Base-by-base conservation (phyloP, 192 early-diverging fungal species). In the Coemansia sp. region DNA sequence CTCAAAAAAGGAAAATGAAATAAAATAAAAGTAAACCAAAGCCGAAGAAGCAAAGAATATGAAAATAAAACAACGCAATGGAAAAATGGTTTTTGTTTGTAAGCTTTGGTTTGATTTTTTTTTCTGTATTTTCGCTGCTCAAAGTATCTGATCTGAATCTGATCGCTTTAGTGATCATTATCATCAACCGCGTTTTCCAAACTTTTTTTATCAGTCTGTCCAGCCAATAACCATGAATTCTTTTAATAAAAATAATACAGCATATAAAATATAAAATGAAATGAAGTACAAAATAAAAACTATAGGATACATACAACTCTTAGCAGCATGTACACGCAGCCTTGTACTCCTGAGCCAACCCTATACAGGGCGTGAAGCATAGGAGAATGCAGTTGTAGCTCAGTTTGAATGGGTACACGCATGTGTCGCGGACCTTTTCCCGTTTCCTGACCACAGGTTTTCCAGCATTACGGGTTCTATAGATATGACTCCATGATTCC, bases 331-430 rank as follows among this genome's bases (percentile, higher is more conserved):
- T 48, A n/a, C 39, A 63, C 23, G 44, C 44, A 13, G 49, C 16
- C 47, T 67, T 49, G 32, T 65, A 73, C 26, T 78, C 68, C 45
- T 54, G 58, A 3, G 59, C 67, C 15, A 69, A 44, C 23, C 64
- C 61, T 39, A 77, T 63, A 38, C 81, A 83, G 2, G 79, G 79
- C 0, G 59, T 64, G 13, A 67, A 48, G 64, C 74, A 81, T 71
- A 73, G 70, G 15, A 81, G 57, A n/a, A 81, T 41, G 63, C 79
- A 81, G 61, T 81, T 81, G 59, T 73, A 81, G 6, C 74, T 45
- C 2, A 73, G 56, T 32, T 50, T 67, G 65, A 81, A 76, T 5
- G 79, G 79, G 18, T 67, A 81, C 9, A 52, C 65, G 5, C 69
- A 58, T 6, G 68, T 50, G 47, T 73, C 71, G 41, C 74, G 70